Conservation (phyloP, 148 eudicot species). For the Camellia granthamiana region DNA sequence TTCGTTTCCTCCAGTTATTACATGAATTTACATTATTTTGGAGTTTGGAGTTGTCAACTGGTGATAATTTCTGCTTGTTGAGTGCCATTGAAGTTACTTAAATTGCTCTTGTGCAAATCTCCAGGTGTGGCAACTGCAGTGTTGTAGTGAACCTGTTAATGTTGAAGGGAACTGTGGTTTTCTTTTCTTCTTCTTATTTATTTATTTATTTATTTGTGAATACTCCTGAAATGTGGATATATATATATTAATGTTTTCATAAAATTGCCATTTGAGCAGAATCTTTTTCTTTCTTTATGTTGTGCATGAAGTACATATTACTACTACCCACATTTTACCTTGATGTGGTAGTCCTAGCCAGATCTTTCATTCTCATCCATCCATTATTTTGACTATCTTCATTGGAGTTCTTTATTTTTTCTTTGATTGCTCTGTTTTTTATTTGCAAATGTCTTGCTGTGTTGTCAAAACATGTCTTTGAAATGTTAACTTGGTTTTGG, state of each 20-base stretch:
- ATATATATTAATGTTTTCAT: neutral
- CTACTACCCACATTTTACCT: neutral
- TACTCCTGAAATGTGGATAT: neutral
- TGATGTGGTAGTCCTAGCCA: neutral
- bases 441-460: neutral
- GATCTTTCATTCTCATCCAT: neutral
- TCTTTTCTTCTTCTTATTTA: neutral
- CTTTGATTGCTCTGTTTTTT: neutral
- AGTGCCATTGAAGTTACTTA: neutral
- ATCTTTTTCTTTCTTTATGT: neutral
- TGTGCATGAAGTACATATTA: neutral
- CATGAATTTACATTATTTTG: neutral
- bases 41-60: neutral
- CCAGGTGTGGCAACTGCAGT: neutral
- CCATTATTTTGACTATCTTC: neutral
- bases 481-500: slow-evolving; percentile 3
- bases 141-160: neutral
- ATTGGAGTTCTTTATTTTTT: neutral
- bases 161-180: neutral
- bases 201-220: neutral
- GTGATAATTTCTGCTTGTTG: neutral
- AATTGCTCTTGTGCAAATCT: neutral
- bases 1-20: neutral
- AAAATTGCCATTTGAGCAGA: neutral
- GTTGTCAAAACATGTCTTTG: neutral